Percentiles rank a stretch among this genome's conserved stretches.
Conservation (phyloP, 1,284 basidiomycete species). For the Ganoderma leucocontextum region DNA sequence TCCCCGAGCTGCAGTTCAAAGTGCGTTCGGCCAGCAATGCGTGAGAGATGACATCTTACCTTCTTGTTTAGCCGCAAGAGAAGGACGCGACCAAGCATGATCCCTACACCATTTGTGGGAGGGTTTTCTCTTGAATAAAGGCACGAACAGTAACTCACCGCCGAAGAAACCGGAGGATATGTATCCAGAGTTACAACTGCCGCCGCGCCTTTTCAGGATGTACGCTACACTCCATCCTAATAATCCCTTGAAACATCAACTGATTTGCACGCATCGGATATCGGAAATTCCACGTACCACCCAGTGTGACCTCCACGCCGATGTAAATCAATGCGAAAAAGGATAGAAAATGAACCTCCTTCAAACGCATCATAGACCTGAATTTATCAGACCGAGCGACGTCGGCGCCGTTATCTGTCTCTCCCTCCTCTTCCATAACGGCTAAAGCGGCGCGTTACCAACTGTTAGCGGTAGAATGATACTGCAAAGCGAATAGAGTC, state of each 20-base stretch:
- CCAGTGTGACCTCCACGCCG: conserved; percentile 66
- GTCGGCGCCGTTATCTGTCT: not conserved
- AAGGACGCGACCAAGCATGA: conserved; percentile 62
- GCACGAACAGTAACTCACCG: conserved; percentile 27
- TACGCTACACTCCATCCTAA: conserved; percentile 30
- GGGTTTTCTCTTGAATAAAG: not conserved
- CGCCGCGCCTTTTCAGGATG: conserved; percentile 46
- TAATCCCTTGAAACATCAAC: not conserved
- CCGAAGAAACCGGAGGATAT: conserved; percentile 49
- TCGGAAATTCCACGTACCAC: conserved; percentile 46
- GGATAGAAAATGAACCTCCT: conserved; percentile 65
- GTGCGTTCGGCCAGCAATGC: not conserved
- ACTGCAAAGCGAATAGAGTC: too few relatives aligned
- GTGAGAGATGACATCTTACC: conserved; percentile 39
- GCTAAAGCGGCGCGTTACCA: not conserved
- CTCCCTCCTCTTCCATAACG: conserved; percentile 3
- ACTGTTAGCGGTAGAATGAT: not conserved
- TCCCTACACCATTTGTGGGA: conserved; percentile 43
- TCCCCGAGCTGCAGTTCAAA: conserved; percentile 55
- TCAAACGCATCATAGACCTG: conserved; percentile 59
- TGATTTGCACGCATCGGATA: not conserved
- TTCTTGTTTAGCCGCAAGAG: conserved; percentile 67
- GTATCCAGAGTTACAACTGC: conserved; percentile 44
- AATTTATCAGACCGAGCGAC: conserved; percentile 56
- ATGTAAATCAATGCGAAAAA: conserved; percentile 73